Conservation (phyloP, 1,284 basidiomycete genomes). For the Apiotrichum laibachii region DNA sequence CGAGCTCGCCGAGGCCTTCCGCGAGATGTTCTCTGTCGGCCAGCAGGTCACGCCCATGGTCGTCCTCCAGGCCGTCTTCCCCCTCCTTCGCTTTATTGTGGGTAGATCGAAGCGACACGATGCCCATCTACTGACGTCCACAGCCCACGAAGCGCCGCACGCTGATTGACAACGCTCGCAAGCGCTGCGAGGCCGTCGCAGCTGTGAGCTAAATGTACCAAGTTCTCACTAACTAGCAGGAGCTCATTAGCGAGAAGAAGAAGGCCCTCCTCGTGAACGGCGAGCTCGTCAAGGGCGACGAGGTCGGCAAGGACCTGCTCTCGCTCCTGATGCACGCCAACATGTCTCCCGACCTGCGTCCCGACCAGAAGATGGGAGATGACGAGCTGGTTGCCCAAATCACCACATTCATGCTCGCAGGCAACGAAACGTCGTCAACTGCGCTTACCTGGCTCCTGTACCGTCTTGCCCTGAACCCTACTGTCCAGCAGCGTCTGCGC, state of each 20-base stretch:
- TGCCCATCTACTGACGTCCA: background rate
- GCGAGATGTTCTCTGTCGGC: slow-evolving; percentile 33
- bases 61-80: slow-evolving; percentile 63
- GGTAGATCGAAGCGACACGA: background rate
- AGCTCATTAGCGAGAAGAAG: slow-evolving; percentile 2
- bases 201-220: slow-evolving; percentile 55
- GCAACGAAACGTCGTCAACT: slow-evolving; percentile 74
- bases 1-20: slow-evolving; percentile 38
- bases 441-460: slow-evolving; percentile 72
- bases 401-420: slow-evolving; percentile 63
- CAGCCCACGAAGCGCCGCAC: slow-evolving; percentile 4
- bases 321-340: slow-evolving; percentile 63
- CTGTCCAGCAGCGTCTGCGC: slow-evolving; percentile 60
- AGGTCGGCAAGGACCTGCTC: slow-evolving; percentile 53
- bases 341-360: slow-evolving; percentile 57
- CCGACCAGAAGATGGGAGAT: slow-evolving; percentile 61
- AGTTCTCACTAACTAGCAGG: slow-evolving; percentile 49
- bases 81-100: slow-evolving; percentile 54
- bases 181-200: background rate
- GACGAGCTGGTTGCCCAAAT: slow-evolving; percentile 71
- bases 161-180: background rate
- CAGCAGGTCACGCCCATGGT: slow-evolving; percentile 55
- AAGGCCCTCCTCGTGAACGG: background rate
- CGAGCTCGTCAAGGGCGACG: slow-evolving; percentile 48
- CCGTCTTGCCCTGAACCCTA: slow-evolving; percentile 60